A percentile compares a stretch with the other conserved stretches of the same genome.
These are phyloP conservation scores for Jaltomata sinuosa DNA, from an alignment of 257 asterid species.

Conservation along the genomic window DNA sequence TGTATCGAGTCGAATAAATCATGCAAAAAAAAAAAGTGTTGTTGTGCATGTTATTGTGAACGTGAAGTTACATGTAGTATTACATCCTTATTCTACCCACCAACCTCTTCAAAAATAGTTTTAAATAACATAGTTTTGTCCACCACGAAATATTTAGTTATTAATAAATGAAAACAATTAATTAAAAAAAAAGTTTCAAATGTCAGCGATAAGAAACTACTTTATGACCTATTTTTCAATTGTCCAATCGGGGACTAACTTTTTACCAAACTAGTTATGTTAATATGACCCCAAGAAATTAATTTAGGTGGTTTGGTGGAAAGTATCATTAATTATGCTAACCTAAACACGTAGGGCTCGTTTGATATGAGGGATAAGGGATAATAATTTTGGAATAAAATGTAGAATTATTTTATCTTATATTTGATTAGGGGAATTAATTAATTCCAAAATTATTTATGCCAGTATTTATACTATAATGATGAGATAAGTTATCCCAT, in stretches of 20 bases:
- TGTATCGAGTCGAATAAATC: fast-evolving
- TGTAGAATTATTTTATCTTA: too few species aligned
- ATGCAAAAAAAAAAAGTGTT: not conserved
- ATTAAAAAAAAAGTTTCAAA: not conserved
- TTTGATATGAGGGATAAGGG: too few species aligned
- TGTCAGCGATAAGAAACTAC: not conserved
- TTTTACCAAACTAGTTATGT: not conserved
- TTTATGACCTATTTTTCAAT: not conserved
- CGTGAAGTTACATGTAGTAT: not conserved
- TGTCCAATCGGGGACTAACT: not conserved
- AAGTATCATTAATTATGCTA: not conserved
- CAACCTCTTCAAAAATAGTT: not conserved
- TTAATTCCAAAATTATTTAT: too few species aligned
- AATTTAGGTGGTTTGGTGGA: not conserved
- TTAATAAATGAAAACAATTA: not conserved
- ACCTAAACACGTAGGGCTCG: too few species aligned
- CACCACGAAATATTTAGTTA: not conserved
- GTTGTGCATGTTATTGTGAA: not conserved
- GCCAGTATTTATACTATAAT: too few species aligned
- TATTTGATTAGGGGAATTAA: too few species aligned
- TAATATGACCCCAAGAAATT: not conserved
- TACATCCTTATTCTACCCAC: not conserved
- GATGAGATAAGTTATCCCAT: too few species aligned
- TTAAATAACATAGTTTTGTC: not conserved
- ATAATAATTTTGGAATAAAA: too few species aligned